Base-by-base conservation (phyloP, 371 early-diverging fungal species). In the Catenaria anguillulae region DNA sequence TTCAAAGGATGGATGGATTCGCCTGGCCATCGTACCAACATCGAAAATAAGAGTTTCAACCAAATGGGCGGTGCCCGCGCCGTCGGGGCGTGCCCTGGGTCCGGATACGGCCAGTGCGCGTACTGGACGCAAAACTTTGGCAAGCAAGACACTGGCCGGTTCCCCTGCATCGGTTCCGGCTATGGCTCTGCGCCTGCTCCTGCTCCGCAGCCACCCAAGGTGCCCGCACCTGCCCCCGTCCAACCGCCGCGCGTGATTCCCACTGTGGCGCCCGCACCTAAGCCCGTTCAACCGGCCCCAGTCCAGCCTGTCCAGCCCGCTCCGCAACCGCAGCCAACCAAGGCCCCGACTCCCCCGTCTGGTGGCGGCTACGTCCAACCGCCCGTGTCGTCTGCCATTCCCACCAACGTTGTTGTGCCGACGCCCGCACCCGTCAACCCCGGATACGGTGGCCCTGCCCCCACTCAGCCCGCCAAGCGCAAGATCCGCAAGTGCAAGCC, bases 1-100 rank as follows among this genome's bases (percentile, higher is more conserved):
- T 69, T 77, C 68, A n/a, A 54, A 2, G 60, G 62, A 4, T 78
- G 78, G 78, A 70, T 56, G 45, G 66, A 73, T 42, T 77, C 77
- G 60, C 64, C 75, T 5, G 75, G 71, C 5, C 78, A 78, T 61
- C 64, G 65, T 8, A 66, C 60, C 2, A 78, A 78, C 60, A 76
- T 78, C 60, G 31, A 78, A 48, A 52, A 60, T 23, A 1, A 24
- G 5, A 62, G 61, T 31, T 72, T 61, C 45, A 75, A 59, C 33
- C 62, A 55, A 23, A 62, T 74, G 26, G 75, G 75, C 21, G 66
- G 65, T n/a, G 75, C 67, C 26, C 56, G 35, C 24, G 61, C 33
- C 5, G 12, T 13, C 3, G 58, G 43, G 15, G 36, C 8, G 5
- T 50, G 52, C 17, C 29, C 29, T 23, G 52, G 52, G 10, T 43